These are phyloP conservation scores for Cornus kousa DNA, from an alignment of 148 eudicot genomes.

Conservation along the genomic window DNA sequence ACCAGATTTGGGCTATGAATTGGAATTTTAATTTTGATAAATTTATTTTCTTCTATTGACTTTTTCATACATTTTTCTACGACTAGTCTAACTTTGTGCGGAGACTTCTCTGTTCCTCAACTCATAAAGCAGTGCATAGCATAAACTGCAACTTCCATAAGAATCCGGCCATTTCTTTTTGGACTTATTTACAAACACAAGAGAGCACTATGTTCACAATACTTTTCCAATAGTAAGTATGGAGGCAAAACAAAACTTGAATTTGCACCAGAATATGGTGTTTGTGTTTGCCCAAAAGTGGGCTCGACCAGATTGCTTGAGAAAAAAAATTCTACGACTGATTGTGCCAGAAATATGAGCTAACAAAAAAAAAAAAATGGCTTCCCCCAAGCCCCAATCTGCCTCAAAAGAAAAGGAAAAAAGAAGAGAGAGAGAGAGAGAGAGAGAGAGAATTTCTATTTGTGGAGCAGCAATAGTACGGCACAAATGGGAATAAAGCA, in stretches of 20 bases:
- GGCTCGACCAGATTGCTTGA: no score
- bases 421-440: no score
- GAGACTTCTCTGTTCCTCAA: background rate
- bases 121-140: background rate
- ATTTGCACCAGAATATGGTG: no score
- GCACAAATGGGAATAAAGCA: background rate
- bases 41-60: background rate
- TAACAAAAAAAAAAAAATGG: background rate
- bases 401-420: background rate
- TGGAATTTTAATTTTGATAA: background rate
- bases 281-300: no score
- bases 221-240: no score
- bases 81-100: background rate
- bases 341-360: background rate
- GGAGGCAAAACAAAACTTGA: no score
- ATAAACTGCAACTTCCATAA: background rate
- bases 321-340: background rate
- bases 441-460: no score
- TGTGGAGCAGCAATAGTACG: background rate
- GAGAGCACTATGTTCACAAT: no score
- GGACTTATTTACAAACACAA: no score
- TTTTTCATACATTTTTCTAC: background rate
- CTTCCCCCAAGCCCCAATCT: background rate
- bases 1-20: background rate
- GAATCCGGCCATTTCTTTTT: background rate